Conservation (phyloP, 768 basidiomycete genomes). For the Leccinum obscurum region DNA sequence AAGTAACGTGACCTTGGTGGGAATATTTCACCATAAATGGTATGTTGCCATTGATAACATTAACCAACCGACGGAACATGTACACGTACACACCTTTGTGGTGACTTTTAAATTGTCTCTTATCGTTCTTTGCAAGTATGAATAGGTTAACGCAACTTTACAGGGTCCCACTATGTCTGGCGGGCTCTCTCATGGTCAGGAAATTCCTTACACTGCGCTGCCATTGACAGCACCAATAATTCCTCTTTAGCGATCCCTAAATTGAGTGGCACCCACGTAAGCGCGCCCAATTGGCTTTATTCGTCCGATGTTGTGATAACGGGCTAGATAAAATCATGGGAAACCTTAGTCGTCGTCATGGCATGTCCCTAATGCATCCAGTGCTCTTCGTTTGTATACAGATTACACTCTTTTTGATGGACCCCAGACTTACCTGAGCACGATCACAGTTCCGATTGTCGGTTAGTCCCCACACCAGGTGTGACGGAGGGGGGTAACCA, state of each 20-base stretch:
- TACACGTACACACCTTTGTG: slow-evolving; percentile 7
- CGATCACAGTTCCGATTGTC: background rate
- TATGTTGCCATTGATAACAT: slow-evolving; percentile 1
- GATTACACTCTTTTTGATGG: background rate
- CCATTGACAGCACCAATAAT: slow-evolving; percentile 29
- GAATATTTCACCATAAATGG: slow-evolving; percentile 18
- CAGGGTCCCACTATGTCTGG: slow-evolving; percentile 28
- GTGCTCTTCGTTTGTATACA: slow-evolving; percentile 1
- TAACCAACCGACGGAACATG: background rate
- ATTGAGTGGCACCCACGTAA: slow-evolving; percentile 25
- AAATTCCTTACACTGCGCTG: slow-evolving; percentile 9
- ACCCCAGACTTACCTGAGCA: background rate
- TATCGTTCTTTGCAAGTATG: slow-evolving; percentile 26
- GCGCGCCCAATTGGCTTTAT: slow-evolving; percentile 12
- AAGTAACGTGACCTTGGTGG: slow-evolving; percentile 24
- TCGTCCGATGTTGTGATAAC: slow-evolving; percentile 15
- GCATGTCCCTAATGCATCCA: slow-evolving; percentile 1
- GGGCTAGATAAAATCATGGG: slow-evolving; percentile 5
- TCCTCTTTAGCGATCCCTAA: slow-evolving; percentile 20
- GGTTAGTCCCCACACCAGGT: background rate
- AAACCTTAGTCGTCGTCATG: slow-evolving; percentile 22
- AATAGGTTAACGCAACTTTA: slow-evolving; percentile 18
- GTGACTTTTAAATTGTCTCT: slow-evolving; percentile 23
- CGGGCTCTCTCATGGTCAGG: slow-evolving; percentile 9
- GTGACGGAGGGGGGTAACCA: background rate